Evolutionary conservation across 75 land plant species (phyloP).

Genomic region (Pseudotsuga menziesii): DNA sequence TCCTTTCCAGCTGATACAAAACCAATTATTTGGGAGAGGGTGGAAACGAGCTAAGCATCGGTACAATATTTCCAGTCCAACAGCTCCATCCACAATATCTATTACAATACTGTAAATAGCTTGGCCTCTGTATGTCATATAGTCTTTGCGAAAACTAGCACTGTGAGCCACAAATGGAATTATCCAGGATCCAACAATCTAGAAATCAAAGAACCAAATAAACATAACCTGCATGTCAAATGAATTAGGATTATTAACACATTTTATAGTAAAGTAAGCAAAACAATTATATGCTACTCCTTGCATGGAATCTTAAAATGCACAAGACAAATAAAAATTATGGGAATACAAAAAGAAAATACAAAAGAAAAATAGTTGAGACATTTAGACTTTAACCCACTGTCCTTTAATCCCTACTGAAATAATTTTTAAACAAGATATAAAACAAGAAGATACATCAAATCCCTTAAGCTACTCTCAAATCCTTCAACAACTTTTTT

Average conservation of each 20-base stretch:
- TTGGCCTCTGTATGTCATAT: conserved; percentile 79
- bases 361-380: neutral
- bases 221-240: conserved; percentile 76
- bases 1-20: conserved; percentile 67
- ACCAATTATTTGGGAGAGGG: conserved; percentile 87
- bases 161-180: conserved; percentile 76
- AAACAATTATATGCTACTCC: neutral
- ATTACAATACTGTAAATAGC: conserved; percentile 92
- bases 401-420: neutral
- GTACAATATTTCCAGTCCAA: conserved; percentile 75
- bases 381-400: neutral
- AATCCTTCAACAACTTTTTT: neutral
- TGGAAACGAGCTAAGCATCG: conserved; percentile 68
- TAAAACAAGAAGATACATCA: neutral
- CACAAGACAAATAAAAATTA: neutral
- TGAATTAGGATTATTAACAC: conserved; percentile 1
- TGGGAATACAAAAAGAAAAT: neutral
- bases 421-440: neutral
- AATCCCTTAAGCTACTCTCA: neutral
- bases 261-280: neutral
- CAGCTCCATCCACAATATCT: conserved; percentile 89
- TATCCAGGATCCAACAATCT: conserved; percentile 93
- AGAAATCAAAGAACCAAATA: conserved; percentile 87
- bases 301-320: conserved; percentile 5
- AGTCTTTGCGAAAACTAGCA: conserved; percentile 69